Evolutionary conservation across 2,329 filamentous ascomycete genomes (phyloP).

Genomic region (Iodosphaeria phyllophila): DNA sequence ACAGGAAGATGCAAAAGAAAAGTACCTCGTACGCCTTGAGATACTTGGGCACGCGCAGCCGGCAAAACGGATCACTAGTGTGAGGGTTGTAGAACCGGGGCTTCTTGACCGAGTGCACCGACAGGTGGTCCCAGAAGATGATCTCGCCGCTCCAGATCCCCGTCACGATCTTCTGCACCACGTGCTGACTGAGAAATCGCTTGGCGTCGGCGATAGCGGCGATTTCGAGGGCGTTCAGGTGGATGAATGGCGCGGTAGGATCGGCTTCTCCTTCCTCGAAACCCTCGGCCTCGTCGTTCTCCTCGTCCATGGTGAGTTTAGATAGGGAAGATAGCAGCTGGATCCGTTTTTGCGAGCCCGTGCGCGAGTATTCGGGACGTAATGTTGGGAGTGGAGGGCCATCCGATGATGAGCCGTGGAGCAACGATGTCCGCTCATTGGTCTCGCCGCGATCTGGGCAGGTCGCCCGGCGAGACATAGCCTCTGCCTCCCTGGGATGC

Average conservation of each 20-base stretch:
- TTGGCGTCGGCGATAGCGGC: constrained; percentile 53
- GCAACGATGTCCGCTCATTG: constrained; percentile 27
- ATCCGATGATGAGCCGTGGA: constrained; percentile 14
- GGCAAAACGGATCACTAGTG: constrained; percentile 43
- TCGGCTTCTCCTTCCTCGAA: constrained; percentile 36
- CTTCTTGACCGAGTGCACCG: constrained; percentile 42
- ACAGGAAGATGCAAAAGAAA: constrained; percentile 53
- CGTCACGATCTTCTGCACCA: constrained; percentile 53
- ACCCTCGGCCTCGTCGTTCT: constrained; percentile 15
- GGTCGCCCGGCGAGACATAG: neutral
- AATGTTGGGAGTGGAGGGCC: constrained; percentile 5
- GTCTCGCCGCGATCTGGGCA: constrained; percentile 20
- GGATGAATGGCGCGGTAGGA: constrained; percentile 53
- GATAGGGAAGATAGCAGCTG: constrained; percentile 35
- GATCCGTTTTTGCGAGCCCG: constrained; percentile 25
- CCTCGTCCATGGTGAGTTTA: constrained; percentile 30
- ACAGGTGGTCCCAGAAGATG: constrained; percentile 54
- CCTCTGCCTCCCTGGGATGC: constrained; percentile 10
- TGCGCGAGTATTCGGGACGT: constrained; percentile 10
- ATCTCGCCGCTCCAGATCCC: constrained; percentile 59
- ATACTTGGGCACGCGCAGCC: constrained; percentile 54
- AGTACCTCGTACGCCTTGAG: constrained; percentile 53
- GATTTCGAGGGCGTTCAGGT: constrained; percentile 67
- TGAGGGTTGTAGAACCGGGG: constrained; percentile 44
- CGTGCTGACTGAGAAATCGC: constrained; percentile 49